Evolutionary conservation across 1,284 basidiomycete genomes (phyloP), one percentile per base, ranked within the genome.

Genomic region (Sutorius eximius): DNA sequence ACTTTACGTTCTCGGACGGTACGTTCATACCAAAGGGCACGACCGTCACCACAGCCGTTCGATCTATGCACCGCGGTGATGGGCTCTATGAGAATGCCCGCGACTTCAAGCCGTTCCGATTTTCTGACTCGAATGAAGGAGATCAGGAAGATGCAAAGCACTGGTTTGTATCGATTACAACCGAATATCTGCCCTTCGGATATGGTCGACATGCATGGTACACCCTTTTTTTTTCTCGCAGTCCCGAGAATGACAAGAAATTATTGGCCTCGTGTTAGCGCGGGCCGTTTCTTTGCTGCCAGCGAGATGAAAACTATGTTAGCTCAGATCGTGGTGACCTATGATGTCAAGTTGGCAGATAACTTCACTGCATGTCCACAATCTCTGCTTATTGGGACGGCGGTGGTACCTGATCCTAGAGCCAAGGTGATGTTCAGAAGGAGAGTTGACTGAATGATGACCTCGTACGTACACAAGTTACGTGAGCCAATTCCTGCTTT

Each of bases 1-100:
- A 72, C 9, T 72, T 69, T 53, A 73, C 68, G 0, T 73, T 78
- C 57, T 73, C 73, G 3, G 72, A 77, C 49, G 78, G 77, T 1
- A 73, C 71, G 0, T 60, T 66, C 24, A 42, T 80, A 5, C 77
- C 77, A 2, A 62, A 66, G 22, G 76, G 75, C 2, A 56, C 67
- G 1, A 42, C 51, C 3, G 34, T 76, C 32, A 45, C 55, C 6
- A 59, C 64, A 22, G 60, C 71, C 0, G 15, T 55, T 1, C 34
- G 40, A 11, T 37, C 65, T 0, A 45, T 60, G 8, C 73, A 75
- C 36, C 62, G 40, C n/a, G 66, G 74, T 36, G 52, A 53, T 1
- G 42, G 24, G 3, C 46, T 65, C 24, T 73, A 74, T 51, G 46
- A 61, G 1, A 52, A 67, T 41, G 43, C 72, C 0, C 36, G 59